These are phyloP conservation scores for Leucocoprinus sp. DNA, from an alignment of 768 basidiomycete species.

Conservation along the genomic window DNA sequence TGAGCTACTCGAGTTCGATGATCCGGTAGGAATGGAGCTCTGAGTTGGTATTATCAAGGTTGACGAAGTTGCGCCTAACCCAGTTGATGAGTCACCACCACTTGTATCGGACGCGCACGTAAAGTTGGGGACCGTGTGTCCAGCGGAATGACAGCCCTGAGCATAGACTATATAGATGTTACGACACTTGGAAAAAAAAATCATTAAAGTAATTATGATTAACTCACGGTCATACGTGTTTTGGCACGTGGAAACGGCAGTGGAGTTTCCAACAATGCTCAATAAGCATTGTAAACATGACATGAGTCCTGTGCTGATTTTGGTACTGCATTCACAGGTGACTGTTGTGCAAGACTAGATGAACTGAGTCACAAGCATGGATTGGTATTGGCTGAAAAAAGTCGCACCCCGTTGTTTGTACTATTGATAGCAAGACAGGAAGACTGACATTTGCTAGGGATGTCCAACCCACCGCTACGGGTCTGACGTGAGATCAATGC, in stretches of 20 bases:
- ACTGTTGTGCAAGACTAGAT: neutral
- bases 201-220: no score
- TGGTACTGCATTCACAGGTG: neutral
- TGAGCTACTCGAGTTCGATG: neutral
- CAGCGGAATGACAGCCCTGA: neutral
- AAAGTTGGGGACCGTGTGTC: neutral
- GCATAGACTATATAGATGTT: neutral
- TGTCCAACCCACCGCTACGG: no score
- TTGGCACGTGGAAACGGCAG: neutral
- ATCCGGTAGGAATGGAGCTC: no score
- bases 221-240: neutral
- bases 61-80: no score
- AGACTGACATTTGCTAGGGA: no score
- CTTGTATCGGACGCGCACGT: neutral
- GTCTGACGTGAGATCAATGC: no score
- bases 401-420: neutral
- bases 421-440: no score
- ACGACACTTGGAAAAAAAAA: neutral
- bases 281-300: neutral
- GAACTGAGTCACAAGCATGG: neutral
- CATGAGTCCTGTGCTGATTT: neutral
- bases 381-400: neutral
- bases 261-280: neutral
- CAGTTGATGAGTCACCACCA: no score
- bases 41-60: no score